Evolutionary conservation across 768 basidiomycete species (phyloP).

Genomic region (Auriscalpium microsporum): DNA sequence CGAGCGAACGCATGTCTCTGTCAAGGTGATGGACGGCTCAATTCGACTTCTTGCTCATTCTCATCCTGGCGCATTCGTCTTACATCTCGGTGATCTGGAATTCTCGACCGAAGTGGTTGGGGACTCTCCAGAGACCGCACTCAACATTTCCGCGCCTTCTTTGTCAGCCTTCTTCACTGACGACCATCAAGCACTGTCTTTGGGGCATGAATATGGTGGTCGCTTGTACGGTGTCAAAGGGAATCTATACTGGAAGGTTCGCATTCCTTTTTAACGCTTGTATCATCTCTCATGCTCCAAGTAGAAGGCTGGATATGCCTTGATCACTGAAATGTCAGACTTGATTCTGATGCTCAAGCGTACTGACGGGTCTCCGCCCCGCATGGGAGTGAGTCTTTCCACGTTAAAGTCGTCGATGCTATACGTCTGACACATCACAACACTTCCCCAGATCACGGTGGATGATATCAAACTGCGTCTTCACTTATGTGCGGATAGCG

Average conservation of each 20-base stretch:
- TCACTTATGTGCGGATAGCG: constrained; percentile 74
- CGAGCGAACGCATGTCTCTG: constrained; percentile 67
- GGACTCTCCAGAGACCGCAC: constrained; percentile 45
- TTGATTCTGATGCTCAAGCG: constrained; percentile 21
- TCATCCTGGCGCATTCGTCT: constrained; percentile 56
- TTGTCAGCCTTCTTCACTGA: constrained; percentile 49
- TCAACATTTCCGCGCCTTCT: constrained; percentile 40
- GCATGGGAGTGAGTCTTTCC: constrained; percentile 2
- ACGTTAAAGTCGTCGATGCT: not conserved
- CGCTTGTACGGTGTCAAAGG: not conserved
- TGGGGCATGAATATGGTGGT: too few species aligned
- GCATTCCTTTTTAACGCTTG: constrained; percentile 13
- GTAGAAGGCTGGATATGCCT: constrained; percentile 60
- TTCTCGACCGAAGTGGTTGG: constrained; percentile 69
- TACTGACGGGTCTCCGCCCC: not conserved
- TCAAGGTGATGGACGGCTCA: constrained; percentile 61
- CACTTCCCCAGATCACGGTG: constrained; percentile 40
- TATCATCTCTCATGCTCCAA: not conserved
- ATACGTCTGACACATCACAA: not conserved
- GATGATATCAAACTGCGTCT: constrained; percentile 45
- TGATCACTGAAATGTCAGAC: constrained; percentile 50
- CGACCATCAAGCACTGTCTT: constrained; percentile 27
- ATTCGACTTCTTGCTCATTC: constrained; percentile 49
- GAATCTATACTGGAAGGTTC: constrained; percentile 54
- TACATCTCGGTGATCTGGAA: constrained; percentile 58